These are phyloP conservation scores for Kwoniella botswanensis DNA, from an alignment of 768 basidiomycete species.

Conservation along the genomic window DNA sequence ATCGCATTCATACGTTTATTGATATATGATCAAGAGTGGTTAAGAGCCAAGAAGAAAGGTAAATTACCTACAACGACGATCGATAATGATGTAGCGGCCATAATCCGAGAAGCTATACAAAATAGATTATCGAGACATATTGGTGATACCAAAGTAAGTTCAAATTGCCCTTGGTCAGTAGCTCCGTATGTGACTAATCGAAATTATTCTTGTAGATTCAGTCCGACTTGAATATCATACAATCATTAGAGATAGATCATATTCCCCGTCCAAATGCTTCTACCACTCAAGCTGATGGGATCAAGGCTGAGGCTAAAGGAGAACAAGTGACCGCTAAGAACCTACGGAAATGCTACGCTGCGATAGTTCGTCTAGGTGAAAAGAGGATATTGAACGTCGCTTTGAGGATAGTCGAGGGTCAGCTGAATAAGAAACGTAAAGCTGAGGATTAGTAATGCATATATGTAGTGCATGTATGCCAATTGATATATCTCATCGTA, in stretches of 20 bases:
- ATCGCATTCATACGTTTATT: slow-evolving; percentile 43
- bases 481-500: no score
- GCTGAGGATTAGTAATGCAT: slow-evolving; percentile 9
- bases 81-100: slow-evolving; percentile 10
- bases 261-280: slow-evolving; percentile 13
- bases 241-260: not conserved
- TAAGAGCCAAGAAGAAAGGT: slow-evolving; percentile 25
- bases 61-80: slow-evolving; percentile 25
- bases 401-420: not conserved
- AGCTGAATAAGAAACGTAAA: slow-evolving; percentile 13
- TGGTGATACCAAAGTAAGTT: slow-evolving; percentile 12
- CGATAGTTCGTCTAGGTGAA: slow-evolving; percentile 31
- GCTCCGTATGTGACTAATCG: no score
- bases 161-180: not conserved
- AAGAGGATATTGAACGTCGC: slow-evolving; percentile 27
- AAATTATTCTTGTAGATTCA: not conserved
- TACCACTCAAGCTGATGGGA: not conserved
- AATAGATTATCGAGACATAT: slow-evolving; percentile 8
- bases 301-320: not conserved
- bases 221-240: slow-evolving; percentile 23
- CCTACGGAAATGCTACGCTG: slow-evolving; percentile 19
- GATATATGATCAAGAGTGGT: slow-evolving; percentile 35
- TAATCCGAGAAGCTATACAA: slow-evolving; percentile 9
- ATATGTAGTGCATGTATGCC: no score
- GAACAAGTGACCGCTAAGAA: not conserved